Evolutionary conservation across 768 basidiomycete genomes (phyloP).

Genomic region (Pholiota molesta): DNA sequence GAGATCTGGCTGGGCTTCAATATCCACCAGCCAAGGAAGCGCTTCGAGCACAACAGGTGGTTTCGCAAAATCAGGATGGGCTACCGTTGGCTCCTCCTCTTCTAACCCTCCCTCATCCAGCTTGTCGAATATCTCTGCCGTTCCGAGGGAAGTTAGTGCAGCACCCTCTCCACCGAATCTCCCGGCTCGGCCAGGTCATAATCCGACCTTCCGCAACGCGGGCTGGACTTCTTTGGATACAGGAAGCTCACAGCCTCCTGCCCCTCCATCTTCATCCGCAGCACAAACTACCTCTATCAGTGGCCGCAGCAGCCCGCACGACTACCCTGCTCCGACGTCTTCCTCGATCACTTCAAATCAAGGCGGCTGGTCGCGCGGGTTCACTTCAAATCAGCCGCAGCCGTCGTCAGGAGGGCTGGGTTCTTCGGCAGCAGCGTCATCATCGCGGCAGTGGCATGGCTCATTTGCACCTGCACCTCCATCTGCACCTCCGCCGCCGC

Average conservation of each 20-base stretch:
- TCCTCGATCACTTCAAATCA: constrained; percentile 8
- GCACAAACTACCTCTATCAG: constrained; percentile 9
- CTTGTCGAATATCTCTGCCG: neutral
- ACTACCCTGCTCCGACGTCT: neutral
- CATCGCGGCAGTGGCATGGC: constrained; percentile 12
- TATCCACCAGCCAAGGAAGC: constrained; percentile 25
- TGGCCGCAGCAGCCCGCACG: constrained; percentile 6
- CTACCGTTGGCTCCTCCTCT: constrained; percentile 36
- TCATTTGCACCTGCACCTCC: constrained; percentile 19
- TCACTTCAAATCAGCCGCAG: constrained; percentile 2
- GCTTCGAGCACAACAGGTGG: constrained; percentile 31
- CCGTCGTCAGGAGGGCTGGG: constrained; percentile 5
- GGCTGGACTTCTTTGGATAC: constrained; percentile 73
- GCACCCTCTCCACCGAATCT: neutral
- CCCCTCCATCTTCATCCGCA: constrained; percentile 20
- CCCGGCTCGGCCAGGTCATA: constrained; percentile 11
- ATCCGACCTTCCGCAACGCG: constrained; percentile 42
- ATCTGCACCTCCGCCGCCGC: constrained; percentile 26
- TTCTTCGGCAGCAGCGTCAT: constrained; percentile 12
- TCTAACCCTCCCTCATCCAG: constrained; percentile 4
- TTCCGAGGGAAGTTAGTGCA: neutral
- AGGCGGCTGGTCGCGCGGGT: constrained; percentile 10
- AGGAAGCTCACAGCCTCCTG: constrained; percentile 34
- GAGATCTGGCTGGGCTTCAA: constrained; percentile 55
- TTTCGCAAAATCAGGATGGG: constrained; percentile 54